Evolutionary conservation across 2,329 filamentous ascomycete genomes (phyloP), one percentile per base, ranked within the genome.

Genomic region (Cladosporium sp.): DNA sequence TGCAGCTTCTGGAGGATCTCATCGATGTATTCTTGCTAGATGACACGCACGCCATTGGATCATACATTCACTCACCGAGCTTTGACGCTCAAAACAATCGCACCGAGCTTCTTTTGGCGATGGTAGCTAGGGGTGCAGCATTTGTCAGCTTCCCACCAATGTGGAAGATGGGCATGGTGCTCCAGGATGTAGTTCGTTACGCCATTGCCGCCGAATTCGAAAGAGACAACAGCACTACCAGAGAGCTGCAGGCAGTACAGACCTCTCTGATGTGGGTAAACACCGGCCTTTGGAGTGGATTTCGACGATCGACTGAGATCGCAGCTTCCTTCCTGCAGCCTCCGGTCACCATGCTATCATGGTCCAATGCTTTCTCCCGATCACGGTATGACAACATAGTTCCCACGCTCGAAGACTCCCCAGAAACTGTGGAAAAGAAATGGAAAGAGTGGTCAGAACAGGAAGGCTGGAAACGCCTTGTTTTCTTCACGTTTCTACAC

Each of bases 391-490:
- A 52, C 0, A 62, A 70, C 1, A 71, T 84, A 7, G 58, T 66
- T 0, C 75, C 80, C 1, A 57, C 65, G 4, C 58, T 71, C 0
- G 72, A 75, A 0, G 83, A 86, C 47, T 69, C 78, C n/a, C 79
- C 78, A 1, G 64, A 77, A 13, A 68, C 66, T 2, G 66, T 89
- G 1, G 75, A 85, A 51, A 67, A 72, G 3, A 87, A 86, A 58
- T 88, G 85, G 85, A 73, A 66, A 47, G 66, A 67, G 11, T 88
- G 84, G 84, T 73, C 78, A 8, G 72, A 80, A 29, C 71, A 78
- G 52, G 84, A 88, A 61, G 80, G 78, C 2, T 85, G 79, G 71
- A 85, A 86, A 61, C 76, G 83, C 70, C 74, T 89, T 1, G 78
- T 80, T 3, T 83, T 84, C 54, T 80, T 83, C 59, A 70, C 78